Base-by-base conservation (phyloP, 495 filamentous ascomycete species). In the Penicillium robsamsonii region DNA sequence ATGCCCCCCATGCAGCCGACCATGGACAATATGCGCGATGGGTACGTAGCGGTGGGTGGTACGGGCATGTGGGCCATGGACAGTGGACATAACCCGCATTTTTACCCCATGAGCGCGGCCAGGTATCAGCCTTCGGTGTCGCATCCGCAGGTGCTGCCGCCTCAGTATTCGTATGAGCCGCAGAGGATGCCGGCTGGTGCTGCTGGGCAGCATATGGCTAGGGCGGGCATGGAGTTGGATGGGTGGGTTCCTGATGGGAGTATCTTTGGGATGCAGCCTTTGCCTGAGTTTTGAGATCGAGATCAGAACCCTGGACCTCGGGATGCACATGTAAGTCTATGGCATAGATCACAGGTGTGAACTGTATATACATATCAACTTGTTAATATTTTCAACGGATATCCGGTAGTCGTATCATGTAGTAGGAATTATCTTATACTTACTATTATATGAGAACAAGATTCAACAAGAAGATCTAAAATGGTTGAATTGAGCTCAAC, bases 161-260 rank as follows among this genome's bases (percentile, higher is more conserved):
- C 64, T 37, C 71, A 65, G 7, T 72, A 64, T 57, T 49, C 54
- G 25, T 74, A 67, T 57, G 66, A 69, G 40, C 59, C 67, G 25
- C 66, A 68, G 38, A 58, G 55, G 49, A 55, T 58, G 25, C 58
- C 60, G 46, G 57, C 53, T 44, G 22, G 24, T 27, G 43, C 15
- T 45, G 29, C 67, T 55, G 20, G 49, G 44, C 46, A 52, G 38
- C 57, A 50, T 7, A 59, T 52, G 30, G 31, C 59, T 5, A 57
- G 58, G 9, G 62, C 66, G 20, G 62, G 68, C 27, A 69, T 75
- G 66, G 72, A 73, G 40, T 27, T 75, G 30, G 72, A 75, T 56
- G 72, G 67, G 0, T 75, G 72, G 72, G 47, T 73, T 43, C 67
- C 72, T 10, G 67, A 70, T 42, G 69, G 69, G 15, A 70, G 65